phyloP scores from a whole-genome alignment of 148 eudicot genomes.

The Talinum fruticosum region DNA sequence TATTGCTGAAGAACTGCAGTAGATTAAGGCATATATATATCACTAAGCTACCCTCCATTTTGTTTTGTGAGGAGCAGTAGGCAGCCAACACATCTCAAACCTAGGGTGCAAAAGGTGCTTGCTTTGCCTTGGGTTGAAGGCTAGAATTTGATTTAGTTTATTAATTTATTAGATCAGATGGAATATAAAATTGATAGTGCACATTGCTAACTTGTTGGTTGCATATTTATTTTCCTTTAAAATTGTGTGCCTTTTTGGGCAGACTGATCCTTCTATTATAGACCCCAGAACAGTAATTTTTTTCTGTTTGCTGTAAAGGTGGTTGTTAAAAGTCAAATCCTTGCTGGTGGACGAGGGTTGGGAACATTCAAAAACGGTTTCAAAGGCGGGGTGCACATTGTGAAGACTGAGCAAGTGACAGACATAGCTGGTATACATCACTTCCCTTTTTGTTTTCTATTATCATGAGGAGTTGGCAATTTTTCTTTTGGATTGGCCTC shows the following conservation, averaged over 20 bases:
- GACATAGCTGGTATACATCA: slow-evolving; percentile 62
- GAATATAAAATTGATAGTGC: not conserved
- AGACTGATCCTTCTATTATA: not conserved
- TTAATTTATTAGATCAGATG: not conserved
- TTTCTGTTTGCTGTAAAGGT: slow-evolving; percentile 42
- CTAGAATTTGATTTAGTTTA: too few species aligned
- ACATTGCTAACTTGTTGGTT: not conserved
- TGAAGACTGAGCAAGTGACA: slow-evolving; percentile 70
- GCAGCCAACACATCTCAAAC: not conserved
- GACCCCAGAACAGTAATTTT: not conserved
- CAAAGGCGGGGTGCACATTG: slow-evolving; percentile 93
- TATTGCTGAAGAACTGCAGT: not conserved
- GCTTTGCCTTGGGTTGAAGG: too few species aligned
- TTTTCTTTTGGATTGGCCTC: not conserved
- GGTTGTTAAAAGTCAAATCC: slow-evolving; percentile 97
- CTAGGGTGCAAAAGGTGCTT: too few species aligned
- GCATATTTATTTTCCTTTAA: not conserved
- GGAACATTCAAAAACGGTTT: slow-evolving; percentile 90
- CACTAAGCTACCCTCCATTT: not conserved
- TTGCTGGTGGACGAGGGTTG: slow-evolving; percentile 96
- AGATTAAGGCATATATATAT: not conserved
- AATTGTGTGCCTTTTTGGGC: not conserved
- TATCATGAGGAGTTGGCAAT: not conserved
- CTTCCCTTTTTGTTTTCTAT: not conserved
- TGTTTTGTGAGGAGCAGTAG: not conserved